Percentiles rank a stretch among this genome's conserved stretches.
phyloP scores from a whole-genome alignment of 176 grass and related monocot genomes.

The Aegilops umbellulata region DNA sequence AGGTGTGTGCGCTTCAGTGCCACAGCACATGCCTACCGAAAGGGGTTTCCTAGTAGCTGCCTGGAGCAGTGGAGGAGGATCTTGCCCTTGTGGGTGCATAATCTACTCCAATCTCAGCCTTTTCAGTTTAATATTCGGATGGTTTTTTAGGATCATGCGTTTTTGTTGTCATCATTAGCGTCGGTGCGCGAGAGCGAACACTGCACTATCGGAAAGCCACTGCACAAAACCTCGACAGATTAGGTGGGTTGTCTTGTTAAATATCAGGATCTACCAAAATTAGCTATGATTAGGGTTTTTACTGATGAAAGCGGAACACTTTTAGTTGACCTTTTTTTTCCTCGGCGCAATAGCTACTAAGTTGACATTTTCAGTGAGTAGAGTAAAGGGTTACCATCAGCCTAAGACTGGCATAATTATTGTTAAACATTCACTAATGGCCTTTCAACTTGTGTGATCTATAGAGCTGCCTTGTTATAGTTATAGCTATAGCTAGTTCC shows the following conservation, averaged over 20 bases:
- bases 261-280: neutral
- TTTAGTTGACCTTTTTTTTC: conserved; percentile 1
- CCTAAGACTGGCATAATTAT: neutral
- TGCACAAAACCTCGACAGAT: neutral
- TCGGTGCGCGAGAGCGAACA: neutral
- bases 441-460: conserved; percentile 30
- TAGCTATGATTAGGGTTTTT: neutral
- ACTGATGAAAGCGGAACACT: neutral
- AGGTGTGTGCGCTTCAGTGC: conserved; percentile 39
- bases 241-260: neutral
- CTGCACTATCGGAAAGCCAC: neutral
- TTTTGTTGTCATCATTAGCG: conserved; percentile 10
- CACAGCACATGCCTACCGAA: conserved; percentile 33
- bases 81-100: conserved; percentile 32
- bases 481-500: conserved; percentile 18
- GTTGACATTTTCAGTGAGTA: conserved; percentile 28
- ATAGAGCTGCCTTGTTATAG: conserved; percentile 20
- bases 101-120: conserved; percentile 26
- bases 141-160: neutral
- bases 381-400: neutral
- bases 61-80: conserved; percentile 32
- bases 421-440: conserved; percentile 1
- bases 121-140: conserved; percentile 12
- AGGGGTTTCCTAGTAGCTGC: conserved; percentile 41
- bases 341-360: neutral